Percentiles rank a stretch among this genome's conserved stretches.
phyloP scores from a whole-genome alignment of 2,329 filamentous ascomycete genomes.

The Aspergillus sergii region DNA sequence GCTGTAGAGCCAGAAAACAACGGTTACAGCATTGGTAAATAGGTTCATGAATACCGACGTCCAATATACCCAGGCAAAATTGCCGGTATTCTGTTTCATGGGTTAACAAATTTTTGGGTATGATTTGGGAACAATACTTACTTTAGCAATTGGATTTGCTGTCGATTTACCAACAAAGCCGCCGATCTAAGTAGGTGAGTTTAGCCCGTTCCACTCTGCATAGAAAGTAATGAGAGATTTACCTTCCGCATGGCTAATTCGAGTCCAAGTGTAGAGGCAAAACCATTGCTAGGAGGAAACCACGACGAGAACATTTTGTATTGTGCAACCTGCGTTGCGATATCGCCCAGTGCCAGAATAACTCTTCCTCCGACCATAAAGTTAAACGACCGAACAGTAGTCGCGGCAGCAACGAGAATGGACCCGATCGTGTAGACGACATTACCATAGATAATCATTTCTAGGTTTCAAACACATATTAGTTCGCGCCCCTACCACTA shows the following conservation, averaged over 20 bases:
- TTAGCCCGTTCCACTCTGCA: no score
- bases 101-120: background rate
- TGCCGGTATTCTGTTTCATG: constrained; percentile 51
- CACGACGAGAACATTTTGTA: constrained; percentile 68
- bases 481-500: background rate
- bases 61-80: constrained; percentile 67
- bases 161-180: constrained; percentile 63
- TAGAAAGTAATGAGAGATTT: background rate
- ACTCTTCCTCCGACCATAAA: constrained; percentile 64
- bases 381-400: constrained; percentile 58
- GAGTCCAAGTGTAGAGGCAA: constrained; percentile 63
- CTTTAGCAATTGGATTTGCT: constrained; percentile 60
- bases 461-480: constrained; percentile 21
- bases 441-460: constrained; percentile 64
- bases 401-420: constrained; percentile 61
- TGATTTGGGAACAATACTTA: constrained; percentile 12
- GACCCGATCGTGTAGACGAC: constrained; percentile 61
- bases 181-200: constrained; percentile 46
- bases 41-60: constrained; percentile 66
- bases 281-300: constrained; percentile 64
- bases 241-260: constrained; percentile 62
- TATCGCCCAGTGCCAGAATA: constrained; percentile 62
- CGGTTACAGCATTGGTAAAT: constrained; percentile 60
- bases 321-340: constrained; percentile 65
- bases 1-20: constrained; percentile 60